Evolutionary conservation across 2,329 filamentous ascomycete genomes (phyloP), one percentile per base, ranked within the genome.

Genomic region (Botrytis fragariae): DNA sequence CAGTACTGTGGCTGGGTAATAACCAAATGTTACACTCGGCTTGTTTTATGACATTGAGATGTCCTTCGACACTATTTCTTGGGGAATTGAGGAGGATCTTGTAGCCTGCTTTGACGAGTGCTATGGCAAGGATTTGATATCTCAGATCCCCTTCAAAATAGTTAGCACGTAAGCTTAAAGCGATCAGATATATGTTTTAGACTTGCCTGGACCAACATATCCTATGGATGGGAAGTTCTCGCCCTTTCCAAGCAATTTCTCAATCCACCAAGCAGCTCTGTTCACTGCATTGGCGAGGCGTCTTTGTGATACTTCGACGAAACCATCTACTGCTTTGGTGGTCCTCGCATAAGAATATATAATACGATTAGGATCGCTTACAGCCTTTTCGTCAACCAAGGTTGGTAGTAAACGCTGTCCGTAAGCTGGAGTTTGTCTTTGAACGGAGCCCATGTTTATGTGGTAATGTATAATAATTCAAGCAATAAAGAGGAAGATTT

Each of bases 231-330:
- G 63, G n/a, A 72, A 72, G 51, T 59, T 72, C 29, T 65, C 54
- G 39, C 74, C 69, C 35, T 74, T 71, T 3, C 82, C 83, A 32
- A 72, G 51, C 39, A 22, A 69, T 10, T 69, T 60, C 18, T 72
- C 42, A 12, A 78, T 39, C 70, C 71, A 77, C 72, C 74, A 74
- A 48, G 77, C 75, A 18, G 72, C 71, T 62, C 64, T 63, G 72
- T 78, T 73, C 7, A 78, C 51, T 8, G 75, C 75, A 35, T 76
- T 74, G 57, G 77, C 74, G 61, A 78, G 59, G 44, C 71, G 54
- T n/a, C 61, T 57, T 45, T 54, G 69, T 51, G 76, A 74, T 45
- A 78, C 72, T 5, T 74, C 45, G 16, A 67, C 57, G 37, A 76
- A 77, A 29, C 74, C 74, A 32, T 69, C 69, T 22, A 32, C 39